Percentiles rank a stretch among this genome's conserved stretches.
Evolutionary conservation across 1,139 yeast genomes (phyloP).

Genomic region (Candida freyschussii): DNA sequence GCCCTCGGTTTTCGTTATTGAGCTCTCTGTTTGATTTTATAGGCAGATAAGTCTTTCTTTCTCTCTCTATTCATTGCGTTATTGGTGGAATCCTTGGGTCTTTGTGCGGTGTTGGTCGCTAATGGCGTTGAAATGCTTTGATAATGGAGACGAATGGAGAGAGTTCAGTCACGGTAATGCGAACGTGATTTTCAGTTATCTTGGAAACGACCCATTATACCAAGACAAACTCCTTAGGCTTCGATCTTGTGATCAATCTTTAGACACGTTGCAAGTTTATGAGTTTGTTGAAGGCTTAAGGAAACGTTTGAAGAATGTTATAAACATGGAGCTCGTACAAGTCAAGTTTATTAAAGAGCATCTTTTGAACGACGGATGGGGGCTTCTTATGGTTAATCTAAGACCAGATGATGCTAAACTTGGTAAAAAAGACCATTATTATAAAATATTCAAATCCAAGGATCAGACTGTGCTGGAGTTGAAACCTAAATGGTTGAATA

Average conservation of each 20-base stretch:
- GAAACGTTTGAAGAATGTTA: background rate
- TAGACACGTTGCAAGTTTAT: conserved; percentile 14
- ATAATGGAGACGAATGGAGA: conserved; percentile 15
- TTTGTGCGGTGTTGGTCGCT: too few relatives aligned
- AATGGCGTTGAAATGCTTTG: background rate
- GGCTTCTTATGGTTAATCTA: conserved; percentile 19
- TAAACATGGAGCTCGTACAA: conserved; percentile 11
- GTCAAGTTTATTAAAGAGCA: conserved; percentile 10
- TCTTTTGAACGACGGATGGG: conserved; percentile 22
- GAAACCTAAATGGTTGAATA: conserved; percentile 43
- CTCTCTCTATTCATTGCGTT: too few relatives aligned
- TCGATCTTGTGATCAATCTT: conserved; percentile 12
- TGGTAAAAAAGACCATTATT: conserved; percentile 14
- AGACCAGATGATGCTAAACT: conserved; percentile 5
- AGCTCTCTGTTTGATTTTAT: too few relatives aligned
- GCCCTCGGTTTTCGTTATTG: conserved; percentile 10
- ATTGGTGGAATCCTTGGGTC: too few relatives aligned
- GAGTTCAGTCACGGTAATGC: conserved; percentile 22
- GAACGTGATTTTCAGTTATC: conserved; percentile 18
- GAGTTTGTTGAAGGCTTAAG: conserved; percentile 9
- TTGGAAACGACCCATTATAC: conserved; percentile 8
- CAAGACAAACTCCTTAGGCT: conserved; percentile 17
- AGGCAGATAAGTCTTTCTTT: too few relatives aligned
- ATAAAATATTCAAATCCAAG: conserved; percentile 5
- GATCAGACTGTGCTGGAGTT: conserved; percentile 28